phyloP scores from a whole-genome alignment of 179 eudicot species.

The Camellia oleifera region DNA sequence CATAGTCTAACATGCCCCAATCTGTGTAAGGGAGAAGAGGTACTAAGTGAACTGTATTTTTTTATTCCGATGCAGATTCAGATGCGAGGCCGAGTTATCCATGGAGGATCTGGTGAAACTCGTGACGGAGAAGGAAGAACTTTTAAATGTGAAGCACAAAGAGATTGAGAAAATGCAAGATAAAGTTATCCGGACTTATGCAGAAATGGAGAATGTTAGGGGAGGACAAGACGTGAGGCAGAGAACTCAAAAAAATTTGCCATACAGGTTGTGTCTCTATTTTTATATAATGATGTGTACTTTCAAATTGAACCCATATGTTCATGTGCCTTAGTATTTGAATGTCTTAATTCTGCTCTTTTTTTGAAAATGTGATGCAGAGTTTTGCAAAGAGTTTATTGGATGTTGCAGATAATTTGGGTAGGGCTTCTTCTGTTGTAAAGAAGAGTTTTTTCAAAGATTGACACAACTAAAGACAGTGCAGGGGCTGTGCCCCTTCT shows the following conservation, averaged over 20 bases:
- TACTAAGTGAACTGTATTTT: conserved; percentile 45
- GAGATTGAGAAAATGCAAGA: conserved; percentile 75
- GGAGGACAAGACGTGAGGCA: conserved; percentile 81
- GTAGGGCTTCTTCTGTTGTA: conserved; percentile 79
- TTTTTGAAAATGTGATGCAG: conserved; percentile 37
- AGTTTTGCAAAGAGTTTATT: conserved; percentile 85
- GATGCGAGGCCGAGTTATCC: conserved; percentile 64
- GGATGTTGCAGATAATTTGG: conserved; percentile 96
- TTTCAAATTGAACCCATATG: background rate
- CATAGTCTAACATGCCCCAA: conserved; percentile 22
- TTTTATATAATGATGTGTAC: background rate
- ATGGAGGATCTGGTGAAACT: conserved; percentile 80
- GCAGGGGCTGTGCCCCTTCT: conserved; percentile 77
- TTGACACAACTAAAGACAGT: conserved; percentile 67
- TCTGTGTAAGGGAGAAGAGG: conserved; percentile 29
- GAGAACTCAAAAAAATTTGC: conserved; percentile 92
- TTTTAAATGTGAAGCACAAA: conserved; percentile 51
- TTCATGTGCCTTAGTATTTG: background rate
- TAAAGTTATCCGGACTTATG: conserved; percentile 72
- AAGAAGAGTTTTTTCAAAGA: conserved; percentile 75
- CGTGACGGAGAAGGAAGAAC: conserved; percentile 67
- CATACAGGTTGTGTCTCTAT: conserved; percentile 62
- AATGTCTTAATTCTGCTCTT: conserved; percentile 1
- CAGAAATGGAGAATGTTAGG: conserved; percentile 96
- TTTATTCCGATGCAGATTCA: conserved; percentile 69